phyloP scores from a whole-genome alignment of 768 basidiomycete genomes.

The Coprinopsis sp. region DNA sequence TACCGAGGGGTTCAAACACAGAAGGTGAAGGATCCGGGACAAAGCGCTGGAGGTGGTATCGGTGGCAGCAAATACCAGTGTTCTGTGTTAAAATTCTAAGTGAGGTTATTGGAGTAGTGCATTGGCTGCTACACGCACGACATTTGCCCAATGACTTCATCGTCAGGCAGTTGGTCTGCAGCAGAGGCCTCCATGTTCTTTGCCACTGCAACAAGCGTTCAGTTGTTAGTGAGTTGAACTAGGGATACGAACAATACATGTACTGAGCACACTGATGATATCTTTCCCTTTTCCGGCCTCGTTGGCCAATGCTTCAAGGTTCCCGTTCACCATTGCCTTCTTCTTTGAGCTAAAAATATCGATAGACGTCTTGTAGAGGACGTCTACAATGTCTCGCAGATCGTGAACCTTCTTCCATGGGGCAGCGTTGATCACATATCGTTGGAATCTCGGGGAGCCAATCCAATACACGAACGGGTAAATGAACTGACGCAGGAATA shows the following conservation, averaged over 20 bases:
- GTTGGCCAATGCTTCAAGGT: constrained; percentile 26
- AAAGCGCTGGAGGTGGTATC: constrained; percentile 43
- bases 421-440: constrained; percentile 26
- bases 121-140: neutral
- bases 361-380: constrained; percentile 30
- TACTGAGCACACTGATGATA: constrained; percentile 44
- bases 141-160: constrained; percentile 30
- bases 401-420: constrained; percentile 27
- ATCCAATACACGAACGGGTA: constrained; percentile 22
- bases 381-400: constrained; percentile 28
- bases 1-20: constrained; percentile 24
- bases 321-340: constrained; percentile 27
- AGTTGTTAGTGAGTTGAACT: neutral
- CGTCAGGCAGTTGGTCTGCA: constrained; percentile 28
- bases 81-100: no score
- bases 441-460: constrained; percentile 25
- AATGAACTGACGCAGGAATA: constrained; percentile 17
- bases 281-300: constrained; percentile 40
- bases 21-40: constrained; percentile 29
- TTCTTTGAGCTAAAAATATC: constrained; percentile 36
- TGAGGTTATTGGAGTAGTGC: neutral
- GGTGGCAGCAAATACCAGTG: constrained; percentile 34
- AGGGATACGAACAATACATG: constrained; percentile 9
- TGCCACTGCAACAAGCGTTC: constrained; percentile 21
- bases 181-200: constrained; percentile 28